These are phyloP conservation scores for Amauroascus verrucosus DNA, from an alignment of 2,329 filamentous ascomycete genomes.

Conservation along the genomic window DNA sequence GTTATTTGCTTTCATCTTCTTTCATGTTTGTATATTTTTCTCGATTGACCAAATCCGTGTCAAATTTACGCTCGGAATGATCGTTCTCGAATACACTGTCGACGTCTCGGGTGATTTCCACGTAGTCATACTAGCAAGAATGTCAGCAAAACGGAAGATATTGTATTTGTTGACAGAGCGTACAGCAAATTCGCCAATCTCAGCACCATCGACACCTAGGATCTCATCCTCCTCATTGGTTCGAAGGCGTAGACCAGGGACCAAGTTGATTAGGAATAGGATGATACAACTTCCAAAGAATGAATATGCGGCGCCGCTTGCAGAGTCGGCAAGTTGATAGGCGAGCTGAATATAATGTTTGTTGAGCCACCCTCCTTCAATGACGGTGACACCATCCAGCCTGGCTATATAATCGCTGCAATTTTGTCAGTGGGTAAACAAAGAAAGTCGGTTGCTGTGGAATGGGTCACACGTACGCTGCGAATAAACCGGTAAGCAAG, in stretches of 20 bases:
- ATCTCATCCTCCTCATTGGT: conserved; percentile 69
- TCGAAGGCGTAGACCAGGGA: conserved; percentile 66
- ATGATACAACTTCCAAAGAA: conserved; percentile 70
- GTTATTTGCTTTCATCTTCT: neutral
- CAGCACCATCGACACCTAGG: conserved; percentile 75
- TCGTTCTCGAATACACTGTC: conserved; percentile 33
- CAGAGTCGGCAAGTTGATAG: conserved; percentile 73
- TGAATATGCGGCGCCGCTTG: conserved; percentile 65
- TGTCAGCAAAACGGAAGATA: neutral
- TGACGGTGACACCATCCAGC: conserved; percentile 59
- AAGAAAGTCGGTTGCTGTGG: neutral
- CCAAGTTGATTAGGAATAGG: conserved; percentile 66
- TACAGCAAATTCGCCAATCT: conserved; percentile 85
- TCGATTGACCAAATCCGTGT: neutral
- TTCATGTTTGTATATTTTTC: neutral
- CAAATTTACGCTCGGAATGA: conserved; percentile 3
- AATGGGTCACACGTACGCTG: conserved; percentile 44
- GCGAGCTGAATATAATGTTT: conserved; percentile 72
- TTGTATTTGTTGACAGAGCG: conserved; percentile 23
- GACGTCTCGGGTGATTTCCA: conserved; percentile 68
- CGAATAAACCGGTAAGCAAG: conserved; percentile 70
- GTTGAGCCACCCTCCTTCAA: conserved; percentile 72
- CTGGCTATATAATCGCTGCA: conserved; percentile 64
- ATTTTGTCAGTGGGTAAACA: neutral
- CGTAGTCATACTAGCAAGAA: conserved; percentile 63